phyloP scores from a whole-genome alignment of 495 filamentous ascomycete species.

The Tuber borchii region DNA sequence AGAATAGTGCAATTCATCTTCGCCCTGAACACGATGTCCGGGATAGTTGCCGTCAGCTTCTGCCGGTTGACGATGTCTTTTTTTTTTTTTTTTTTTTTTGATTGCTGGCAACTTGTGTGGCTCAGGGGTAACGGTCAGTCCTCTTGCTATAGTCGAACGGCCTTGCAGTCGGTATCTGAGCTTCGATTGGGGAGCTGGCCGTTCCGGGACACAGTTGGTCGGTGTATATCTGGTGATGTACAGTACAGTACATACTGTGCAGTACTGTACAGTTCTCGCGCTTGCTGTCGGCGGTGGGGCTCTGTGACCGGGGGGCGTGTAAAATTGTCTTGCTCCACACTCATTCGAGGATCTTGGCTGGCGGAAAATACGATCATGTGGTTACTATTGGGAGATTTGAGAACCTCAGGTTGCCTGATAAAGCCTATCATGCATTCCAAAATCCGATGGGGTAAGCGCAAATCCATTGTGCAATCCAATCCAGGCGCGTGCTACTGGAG shows the following conservation, averaged over 20 bases:
- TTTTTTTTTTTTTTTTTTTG: background rate
- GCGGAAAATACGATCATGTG: background rate
- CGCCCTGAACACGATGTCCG: background rate
- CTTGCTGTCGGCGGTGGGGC: background rate
- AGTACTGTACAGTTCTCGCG: background rate
- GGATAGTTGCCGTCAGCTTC: background rate
- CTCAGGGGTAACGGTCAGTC: background rate
- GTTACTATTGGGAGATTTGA: background rate
- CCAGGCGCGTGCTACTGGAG: background rate
- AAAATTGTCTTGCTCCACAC: background rate
- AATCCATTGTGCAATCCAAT: background rate
- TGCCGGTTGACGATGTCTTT: background rate
- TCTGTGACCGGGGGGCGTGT: background rate
- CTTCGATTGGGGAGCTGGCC: background rate
- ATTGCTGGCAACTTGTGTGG: background rate
- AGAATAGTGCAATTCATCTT: background rate
- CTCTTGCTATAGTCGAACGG: background rate
- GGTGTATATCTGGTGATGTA: background rate
- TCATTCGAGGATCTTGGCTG: background rate
- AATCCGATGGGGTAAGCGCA: background rate
- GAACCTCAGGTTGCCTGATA: background rate
- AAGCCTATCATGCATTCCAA: background rate
- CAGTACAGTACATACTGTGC: background rate
- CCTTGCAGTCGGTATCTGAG: background rate
- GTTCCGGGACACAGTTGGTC: background rate